Conservation (phyloP, 169 alveolate species). For the Ichthyophthirius multifiliis region DNA sequence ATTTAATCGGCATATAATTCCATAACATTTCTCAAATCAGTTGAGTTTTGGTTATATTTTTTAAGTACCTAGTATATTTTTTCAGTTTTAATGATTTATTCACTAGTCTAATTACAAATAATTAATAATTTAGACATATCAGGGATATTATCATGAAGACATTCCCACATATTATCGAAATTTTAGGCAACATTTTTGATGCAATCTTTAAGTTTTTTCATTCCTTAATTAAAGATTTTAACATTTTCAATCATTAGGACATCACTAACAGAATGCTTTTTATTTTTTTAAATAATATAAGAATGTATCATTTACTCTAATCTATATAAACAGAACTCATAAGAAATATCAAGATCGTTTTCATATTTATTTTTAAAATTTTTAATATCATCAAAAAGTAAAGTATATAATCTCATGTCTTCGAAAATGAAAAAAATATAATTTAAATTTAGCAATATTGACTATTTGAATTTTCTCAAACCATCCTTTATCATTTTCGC, state of each 20-base stretch:
- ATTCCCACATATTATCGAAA: conserved; percentile 24
- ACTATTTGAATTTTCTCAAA: conserved; percentile 21
- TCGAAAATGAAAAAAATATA: conserved; percentile 31
- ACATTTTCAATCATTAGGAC: conserved; percentile 24
- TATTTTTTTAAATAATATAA: conserved; percentile 12
- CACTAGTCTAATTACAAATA: conserved; percentile 4
- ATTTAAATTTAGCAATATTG: conserved; percentile 22
- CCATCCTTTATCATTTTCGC: conserved; percentile 32
- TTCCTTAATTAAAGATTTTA: conserved; percentile 22
- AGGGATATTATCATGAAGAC: conserved; percentile 17
- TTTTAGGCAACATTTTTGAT: conserved; percentile 6
- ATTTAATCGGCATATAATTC: conserved; percentile 18
- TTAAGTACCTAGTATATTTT: conserved; percentile 8
- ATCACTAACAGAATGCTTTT: conserved; percentile 13
- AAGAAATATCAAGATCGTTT: conserved; percentile 14
- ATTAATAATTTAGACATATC: conserved; percentile 26
- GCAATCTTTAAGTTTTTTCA: conserved; percentile 5
- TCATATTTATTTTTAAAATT: conserved; percentile 25
- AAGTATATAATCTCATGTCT: conserved; percentile 29
- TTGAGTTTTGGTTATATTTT: conserved; percentile 9
- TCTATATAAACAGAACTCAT: conserved; percentile 37
- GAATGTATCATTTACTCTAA: conserved; percentile 5
- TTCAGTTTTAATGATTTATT: not conserved
- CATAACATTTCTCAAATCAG: conserved; percentile 26
- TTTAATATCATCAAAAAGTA: not conserved